Evolutionary conservation across 2,329 filamentous ascomycete species (phyloP).

Genomic region (Penicillium concentricum): DNA sequence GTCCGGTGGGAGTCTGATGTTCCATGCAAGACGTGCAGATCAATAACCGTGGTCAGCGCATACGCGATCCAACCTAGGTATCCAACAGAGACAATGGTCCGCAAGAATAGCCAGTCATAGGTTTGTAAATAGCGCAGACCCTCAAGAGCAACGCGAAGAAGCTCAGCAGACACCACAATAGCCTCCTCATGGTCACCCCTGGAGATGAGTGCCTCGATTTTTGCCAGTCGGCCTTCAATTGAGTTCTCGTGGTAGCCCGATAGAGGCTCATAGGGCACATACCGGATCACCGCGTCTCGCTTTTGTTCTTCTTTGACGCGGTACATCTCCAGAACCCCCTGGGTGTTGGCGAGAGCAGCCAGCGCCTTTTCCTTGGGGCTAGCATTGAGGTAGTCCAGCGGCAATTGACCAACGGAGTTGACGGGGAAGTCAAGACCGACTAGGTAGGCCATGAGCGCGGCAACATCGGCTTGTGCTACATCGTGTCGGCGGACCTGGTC

Average conservation of each 20-base stretch:
- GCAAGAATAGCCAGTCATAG: slow-evolving; percentile 95
- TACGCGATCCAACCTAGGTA: slow-evolving; percentile 97
- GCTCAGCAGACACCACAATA: slow-evolving; percentile 71
- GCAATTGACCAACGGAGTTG: slow-evolving; percentile 93
- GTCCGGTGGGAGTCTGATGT: slow-evolving; percentile 64
- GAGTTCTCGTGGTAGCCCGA: slow-evolving; percentile 59
- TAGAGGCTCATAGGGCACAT: slow-evolving; percentile 71
- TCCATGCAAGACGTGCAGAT: slow-evolving; percentile 79
- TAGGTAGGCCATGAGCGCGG: slow-evolving; percentile 92
- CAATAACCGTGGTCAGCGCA: slow-evolving; percentile 82
- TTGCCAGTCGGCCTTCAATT: slow-evolving; percentile 64
- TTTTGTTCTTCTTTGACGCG: slow-evolving; percentile 88
- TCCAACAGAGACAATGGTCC: slow-evolving; percentile 81
- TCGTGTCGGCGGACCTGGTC: slow-evolving; percentile 81
- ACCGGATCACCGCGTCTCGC: slow-evolving; percentile 70
- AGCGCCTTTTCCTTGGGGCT: slow-evolving; percentile 74
- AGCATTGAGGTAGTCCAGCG: slow-evolving; percentile 75
- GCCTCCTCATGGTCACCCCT: slow-evolving; percentile 68
- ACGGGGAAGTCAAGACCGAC: slow-evolving; percentile 86
- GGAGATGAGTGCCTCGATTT: slow-evolving; percentile 68
- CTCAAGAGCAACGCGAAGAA: slow-evolving; percentile 74
- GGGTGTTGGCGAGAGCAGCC: slow-evolving; percentile 79
- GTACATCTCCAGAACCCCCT: slow-evolving; percentile 92
- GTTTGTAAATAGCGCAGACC: slow-evolving; percentile 93
- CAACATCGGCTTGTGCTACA: slow-evolving; percentile 90